phyloP scores from a whole-genome alignment of 768 basidiomycete genomes.

The Termitomyces sp. region DNA sequence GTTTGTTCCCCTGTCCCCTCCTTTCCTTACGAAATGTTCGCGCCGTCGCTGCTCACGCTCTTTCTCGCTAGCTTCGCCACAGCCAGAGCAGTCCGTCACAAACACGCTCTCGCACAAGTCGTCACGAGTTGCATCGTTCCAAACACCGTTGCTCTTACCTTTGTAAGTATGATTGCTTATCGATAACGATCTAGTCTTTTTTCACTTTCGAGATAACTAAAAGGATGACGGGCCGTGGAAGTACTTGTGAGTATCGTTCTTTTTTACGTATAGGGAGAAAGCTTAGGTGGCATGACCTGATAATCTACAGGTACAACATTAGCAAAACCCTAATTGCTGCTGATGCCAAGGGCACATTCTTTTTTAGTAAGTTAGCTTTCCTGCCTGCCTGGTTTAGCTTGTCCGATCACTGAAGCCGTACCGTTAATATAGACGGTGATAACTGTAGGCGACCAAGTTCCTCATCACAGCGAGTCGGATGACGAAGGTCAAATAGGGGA shows the following conservation, averaged over 20 bases:
- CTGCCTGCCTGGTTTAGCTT: background rate
- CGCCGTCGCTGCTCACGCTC: background rate
- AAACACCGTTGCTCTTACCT: slow-evolving; percentile 29
- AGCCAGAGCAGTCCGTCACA: slow-evolving; percentile 7
- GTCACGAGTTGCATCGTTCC: slow-evolving; percentile 26
- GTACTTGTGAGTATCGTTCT: slow-evolving; percentile 7
- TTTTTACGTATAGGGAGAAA: background rate
- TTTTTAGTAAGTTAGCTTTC: slow-evolving; percentile 3
- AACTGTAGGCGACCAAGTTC: slow-evolving; percentile 23
- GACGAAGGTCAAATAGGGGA: slow-evolving; percentile 15
- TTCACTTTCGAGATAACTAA: background rate
- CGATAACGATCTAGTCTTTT: background rate
- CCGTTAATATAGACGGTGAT: slow-evolving; percentile 26
- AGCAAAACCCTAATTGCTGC: slow-evolving; percentile 25
- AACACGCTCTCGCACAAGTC: slow-evolving; percentile 19
- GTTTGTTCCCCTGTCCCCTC: background rate
- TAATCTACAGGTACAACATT: slow-evolving; percentile 13
- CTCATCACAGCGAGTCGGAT: background rate
- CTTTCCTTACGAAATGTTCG: background rate
- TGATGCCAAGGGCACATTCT: slow-evolving; percentile 37
- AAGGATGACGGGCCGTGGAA: slow-evolving; percentile 18
- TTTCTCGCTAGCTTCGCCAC: background rate
- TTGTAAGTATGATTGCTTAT: slow-evolving; percentile 17
- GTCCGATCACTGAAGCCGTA: background rate
- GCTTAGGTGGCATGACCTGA: background rate